Base-by-base conservation (phyloP, 768 basidiomycete species). In the Agrocybe pediades region DNA sequence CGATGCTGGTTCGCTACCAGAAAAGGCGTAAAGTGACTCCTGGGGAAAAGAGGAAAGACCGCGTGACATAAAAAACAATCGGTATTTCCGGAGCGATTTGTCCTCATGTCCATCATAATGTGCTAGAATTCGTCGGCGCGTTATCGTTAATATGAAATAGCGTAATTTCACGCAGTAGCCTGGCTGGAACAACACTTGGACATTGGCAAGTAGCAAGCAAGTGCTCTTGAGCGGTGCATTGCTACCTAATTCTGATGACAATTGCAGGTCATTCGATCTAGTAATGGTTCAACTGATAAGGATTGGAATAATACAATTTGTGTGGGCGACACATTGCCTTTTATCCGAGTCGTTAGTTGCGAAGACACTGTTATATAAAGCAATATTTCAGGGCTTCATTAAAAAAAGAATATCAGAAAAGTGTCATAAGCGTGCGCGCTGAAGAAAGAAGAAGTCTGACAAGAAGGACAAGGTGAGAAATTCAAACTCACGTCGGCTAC, bases 71-170 rank as follows among this genome's bases (percentile, higher is more conserved):
- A n/a, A 30, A 36, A 53, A 54, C 42, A 55, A 25, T 56, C 60
- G 63, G 46, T 53, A 52, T 47, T 51, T 49, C 33, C 73, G 73
- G 73, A 64, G 62, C 71, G 70, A 58, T 56, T 46, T 56, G 59
- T 43, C 69, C 69, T 73, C 69, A 53, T 68, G 69, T 62, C 60
- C 29, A 23, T 27, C 33, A 36, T 5, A 36, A 15, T 30, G 29
- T 7, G n/a, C n/a, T n/a, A n/a, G n/a, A n/a, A n/a, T n/a, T n/a
- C n/a, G 8, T 30, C 29, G 29, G 29, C 7, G 29, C 15, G 29
- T 30, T 30, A 30, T 30, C 29, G 29, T 30, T 4, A n/a, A 36
- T 36, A 36, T 36, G 33, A 36, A 36, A 36, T 36, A 36, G 13
- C 33, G 33, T 36, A 36, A 36, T 13, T 15, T 30, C 7, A 15